A percentile compares a stretch with the other conserved stretches of the same genome.
Conservation (phyloP, 345 rosid genomes). For the Lagerstroemia speciosa region DNA sequence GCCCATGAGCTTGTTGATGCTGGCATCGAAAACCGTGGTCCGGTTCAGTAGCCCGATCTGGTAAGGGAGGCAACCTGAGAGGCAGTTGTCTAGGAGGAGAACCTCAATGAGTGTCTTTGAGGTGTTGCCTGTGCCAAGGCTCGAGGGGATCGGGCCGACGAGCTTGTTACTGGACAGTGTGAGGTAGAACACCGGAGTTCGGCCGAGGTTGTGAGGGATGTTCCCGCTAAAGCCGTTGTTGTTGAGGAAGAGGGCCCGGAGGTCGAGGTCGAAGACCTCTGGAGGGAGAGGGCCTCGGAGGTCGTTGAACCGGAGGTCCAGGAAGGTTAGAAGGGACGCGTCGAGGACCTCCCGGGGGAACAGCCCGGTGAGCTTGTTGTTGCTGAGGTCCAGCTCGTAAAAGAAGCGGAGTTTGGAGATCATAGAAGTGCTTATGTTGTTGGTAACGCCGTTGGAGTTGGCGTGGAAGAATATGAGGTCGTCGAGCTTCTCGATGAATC, state of each 20-base stretch:
- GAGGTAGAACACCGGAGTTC: constrained; percentile 35
- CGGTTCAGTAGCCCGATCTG: constrained; percentile 37
- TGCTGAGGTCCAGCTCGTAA: constrained; percentile 53
- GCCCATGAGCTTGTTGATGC: constrained; percentile 37
- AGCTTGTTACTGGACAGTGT: constrained; percentile 49
- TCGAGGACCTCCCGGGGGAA: constrained; percentile 29
- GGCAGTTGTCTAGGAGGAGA: constrained; percentile 37
- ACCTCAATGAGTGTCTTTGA: constrained; percentile 24
- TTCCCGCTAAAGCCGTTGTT: constrained; percentile 27
- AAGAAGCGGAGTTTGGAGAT: constrained; percentile 3
- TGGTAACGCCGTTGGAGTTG: constrained; percentile 33
- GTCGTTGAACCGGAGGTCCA: constrained; percentile 47
- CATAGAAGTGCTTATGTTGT: not conserved
- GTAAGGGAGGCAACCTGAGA: constrained; percentile 46
- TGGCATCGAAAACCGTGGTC: constrained; percentile 30
- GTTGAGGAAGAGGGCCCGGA: constrained; percentile 51
- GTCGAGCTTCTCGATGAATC: constrained; percentile 17
- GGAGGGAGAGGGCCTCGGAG: constrained; percentile 28
- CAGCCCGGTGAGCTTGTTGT: constrained; percentile 27
- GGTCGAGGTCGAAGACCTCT: constrained; percentile 25
- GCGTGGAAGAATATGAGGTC: constrained; percentile 33
- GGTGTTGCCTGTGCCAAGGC: constrained; percentile 32
- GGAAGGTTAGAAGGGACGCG: constrained; percentile 22
- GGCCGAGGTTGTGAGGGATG: constrained; percentile 36
- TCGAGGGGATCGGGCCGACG: constrained; percentile 35